Percentiles rank a stretch among this genome's conserved stretches.
Conservation (phyloP, 306 rosid genomes). For the Pyrus pyrifolia region DNA sequence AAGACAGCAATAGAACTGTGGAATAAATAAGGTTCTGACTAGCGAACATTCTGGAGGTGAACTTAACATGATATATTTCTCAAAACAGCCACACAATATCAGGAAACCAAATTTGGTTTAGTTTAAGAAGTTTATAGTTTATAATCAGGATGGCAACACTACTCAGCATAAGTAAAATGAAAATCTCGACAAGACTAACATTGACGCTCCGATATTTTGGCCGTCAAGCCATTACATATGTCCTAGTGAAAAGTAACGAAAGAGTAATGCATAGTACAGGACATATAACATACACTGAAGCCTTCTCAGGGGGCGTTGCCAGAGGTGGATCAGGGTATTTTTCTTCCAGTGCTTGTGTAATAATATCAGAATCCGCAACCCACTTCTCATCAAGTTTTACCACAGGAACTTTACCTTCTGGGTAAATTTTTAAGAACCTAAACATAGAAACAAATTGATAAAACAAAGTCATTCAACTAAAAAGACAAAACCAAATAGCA, state of each 20-base stretch:
- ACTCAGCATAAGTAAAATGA: not conserved
- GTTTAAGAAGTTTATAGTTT: not conserved
- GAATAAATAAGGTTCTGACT: not conserved
- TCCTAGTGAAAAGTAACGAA: not conserved
- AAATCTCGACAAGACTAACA: not conserved
- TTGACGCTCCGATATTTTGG: not conserved
- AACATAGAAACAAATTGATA: slow-evolving; percentile 7
- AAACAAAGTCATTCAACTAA: not conserved
- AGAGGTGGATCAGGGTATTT: slow-evolving; percentile 87
- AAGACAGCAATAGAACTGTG: not conserved
- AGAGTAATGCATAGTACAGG: not conserved
- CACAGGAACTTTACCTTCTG: slow-evolving; percentile 84
- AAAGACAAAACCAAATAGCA: not conserved
- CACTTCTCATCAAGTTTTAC: slow-evolving; percentile 73
- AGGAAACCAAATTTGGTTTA: not conserved
- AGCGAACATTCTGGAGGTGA: not conserved
- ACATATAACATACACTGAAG: slow-evolving; percentile 56
- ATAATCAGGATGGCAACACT: not conserved
- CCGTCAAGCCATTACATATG: not conserved
- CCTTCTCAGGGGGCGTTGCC: slow-evolving; percentile 69
- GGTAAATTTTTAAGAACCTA: slow-evolving; percentile 71
- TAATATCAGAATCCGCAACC: slow-evolving; percentile 86
- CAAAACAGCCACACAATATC: not conserved
- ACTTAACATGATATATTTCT: not conserved
- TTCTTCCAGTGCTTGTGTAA: slow-evolving; percentile 69